Base-by-base conservation (phyloP, 805 yeast species). In the Saccharomycopsis fibuligera region DNA sequence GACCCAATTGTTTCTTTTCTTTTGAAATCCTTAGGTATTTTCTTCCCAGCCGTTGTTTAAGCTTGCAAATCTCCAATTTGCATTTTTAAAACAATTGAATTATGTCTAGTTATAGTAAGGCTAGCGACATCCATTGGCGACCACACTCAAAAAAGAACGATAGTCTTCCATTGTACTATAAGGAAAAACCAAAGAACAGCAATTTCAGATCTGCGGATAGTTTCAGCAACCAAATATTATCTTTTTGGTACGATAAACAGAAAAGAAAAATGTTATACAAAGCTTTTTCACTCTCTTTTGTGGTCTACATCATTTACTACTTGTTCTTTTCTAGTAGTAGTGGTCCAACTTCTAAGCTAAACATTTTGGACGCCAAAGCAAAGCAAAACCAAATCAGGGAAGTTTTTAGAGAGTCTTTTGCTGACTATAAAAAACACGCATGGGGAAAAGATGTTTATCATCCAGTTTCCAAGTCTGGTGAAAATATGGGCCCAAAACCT, bases 381-480 rank as follows among this genome's bases (percentile, higher is more conserved):
- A 73, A 78, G 48, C 80, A 78, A 56, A 63, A 67, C 12, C 75
- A 75, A 55, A 90, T 89, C 27, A 79, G 73, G 57, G 60, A 68
- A n/a, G 87, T 78, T 3, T 86, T 90, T 58, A 68, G 78, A 48
- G 81, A 81, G 37, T 76, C 90, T 5, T 90, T 96, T 96, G 68
- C 69, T 24, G 83, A 82, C 45, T 90, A 90, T 60, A 78, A 77
- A 45, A 65, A 70, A 24, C 71, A 85, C 59, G 96, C 85, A 0
- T 87, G 95, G 90, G 96, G 96, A 5, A 73, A 70, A 51, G 97
- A 89, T 61, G 77, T 81, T 1, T 89, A 83, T 59, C 70, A 72
- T 36, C 96, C 96, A 0, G 59, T 84, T n/a, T 62, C 74, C 5
- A 75, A 79, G 44, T 63, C 57, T 1, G 86, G 85, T 22, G 68